These are phyloP conservation scores for Vinca minor DNA, from an alignment of 257 asterid genomes.

Conservation along the genomic window DNA sequence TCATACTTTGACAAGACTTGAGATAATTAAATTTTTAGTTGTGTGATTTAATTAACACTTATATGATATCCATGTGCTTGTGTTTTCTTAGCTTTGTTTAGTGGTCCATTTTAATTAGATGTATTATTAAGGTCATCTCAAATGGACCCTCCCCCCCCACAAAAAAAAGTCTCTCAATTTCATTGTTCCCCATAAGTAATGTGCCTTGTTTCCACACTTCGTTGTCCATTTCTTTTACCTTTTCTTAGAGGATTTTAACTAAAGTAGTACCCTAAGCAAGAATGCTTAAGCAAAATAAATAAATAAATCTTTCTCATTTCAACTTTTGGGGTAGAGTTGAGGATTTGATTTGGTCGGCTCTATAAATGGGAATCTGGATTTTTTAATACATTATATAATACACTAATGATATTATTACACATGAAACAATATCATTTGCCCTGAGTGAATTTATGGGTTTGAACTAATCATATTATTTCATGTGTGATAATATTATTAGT, in stretches of 20 bases:
- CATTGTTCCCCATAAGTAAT: conserved; percentile 49
- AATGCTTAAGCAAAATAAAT: background rate
- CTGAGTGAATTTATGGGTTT: too few relatives aligned
- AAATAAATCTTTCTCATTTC: too few relatives aligned
- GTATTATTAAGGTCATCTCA: conserved; percentile 50
- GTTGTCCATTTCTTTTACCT: background rate
- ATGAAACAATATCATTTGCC: too few relatives aligned
- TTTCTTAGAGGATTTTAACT: background rate
- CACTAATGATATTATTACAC: too few relatives aligned
- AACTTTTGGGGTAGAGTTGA: too few relatives aligned
- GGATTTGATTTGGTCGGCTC: too few relatives aligned
- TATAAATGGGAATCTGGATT: too few relatives aligned
- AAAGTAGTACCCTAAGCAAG: background rate
- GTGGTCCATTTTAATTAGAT: conserved; percentile 47
- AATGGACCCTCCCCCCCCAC: conserved; percentile 36
- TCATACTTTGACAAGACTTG: conserved; percentile 37
- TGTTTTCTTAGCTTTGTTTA: conserved; percentile 47
- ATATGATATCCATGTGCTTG: conserved; percentile 61
- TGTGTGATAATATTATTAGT: too few relatives aligned
- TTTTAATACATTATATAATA: too few relatives aligned
- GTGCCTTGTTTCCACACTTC: conserved; percentile 26
- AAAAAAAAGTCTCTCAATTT: conserved; percentile 27
- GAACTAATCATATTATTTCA: too few relatives aligned
- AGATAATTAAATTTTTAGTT: conserved; percentile 44
- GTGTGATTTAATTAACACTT: conserved; percentile 54